Percentiles rank a stretch among this genome's conserved stretches.
These are phyloP conservation scores for Rhizoctonia solani DNA, from an alignment of 1,284 basidiomycete species.

Conservation along the genomic window DNA sequence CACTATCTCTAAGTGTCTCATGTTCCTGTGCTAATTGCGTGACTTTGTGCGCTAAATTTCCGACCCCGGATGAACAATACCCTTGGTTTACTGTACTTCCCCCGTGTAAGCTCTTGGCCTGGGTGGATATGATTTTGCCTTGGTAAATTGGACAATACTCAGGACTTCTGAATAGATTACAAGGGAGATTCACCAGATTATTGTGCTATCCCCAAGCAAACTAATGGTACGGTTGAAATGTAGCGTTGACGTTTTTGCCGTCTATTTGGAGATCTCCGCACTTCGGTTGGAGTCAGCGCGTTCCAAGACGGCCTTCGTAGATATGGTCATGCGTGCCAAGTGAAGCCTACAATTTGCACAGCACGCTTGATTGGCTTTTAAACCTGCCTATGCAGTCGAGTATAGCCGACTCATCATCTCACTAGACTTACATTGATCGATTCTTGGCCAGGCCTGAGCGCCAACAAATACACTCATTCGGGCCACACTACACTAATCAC, in stretches of 20 bases:
- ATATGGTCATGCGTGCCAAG: neutral
- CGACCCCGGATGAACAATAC: no score
- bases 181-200: no score
- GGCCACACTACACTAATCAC: neutral
- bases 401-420: neutral
- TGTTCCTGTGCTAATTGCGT: no score
- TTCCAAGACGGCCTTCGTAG: neutral
- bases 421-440: neutral
- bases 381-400: neutral
- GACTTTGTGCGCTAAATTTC: no score
- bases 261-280: neutral
- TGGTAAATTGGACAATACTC: no score
- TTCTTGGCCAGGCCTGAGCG: neutral
- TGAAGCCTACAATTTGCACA: neutral
- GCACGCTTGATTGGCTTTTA: neutral
- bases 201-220: no score
- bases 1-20: no score
- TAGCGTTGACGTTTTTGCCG: neutral
- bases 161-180: no score
- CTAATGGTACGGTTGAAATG: neutral
- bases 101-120: no score
- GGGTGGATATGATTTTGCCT: no score
- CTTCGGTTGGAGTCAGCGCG: neutral
- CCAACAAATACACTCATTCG: constrained; percentile 3
- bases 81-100: no score